These are phyloP conservation scores for Quercus engelmannii DNA, from an alignment of 306 rosid genomes.

Conservation along the genomic window DNA sequence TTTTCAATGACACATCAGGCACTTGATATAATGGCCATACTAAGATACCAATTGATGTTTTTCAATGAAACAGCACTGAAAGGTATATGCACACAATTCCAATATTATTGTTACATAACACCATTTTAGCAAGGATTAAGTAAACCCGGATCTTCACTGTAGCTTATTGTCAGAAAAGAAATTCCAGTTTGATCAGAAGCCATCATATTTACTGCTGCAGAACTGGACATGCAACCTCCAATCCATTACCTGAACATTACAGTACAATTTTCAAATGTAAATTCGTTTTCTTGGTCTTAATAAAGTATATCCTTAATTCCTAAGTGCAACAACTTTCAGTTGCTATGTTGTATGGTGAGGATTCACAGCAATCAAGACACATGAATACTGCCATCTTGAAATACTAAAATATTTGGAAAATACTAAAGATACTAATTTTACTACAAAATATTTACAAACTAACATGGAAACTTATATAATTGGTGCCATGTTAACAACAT, in stretches of 20 bases:
- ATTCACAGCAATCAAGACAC: background rate
- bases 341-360: background rate
- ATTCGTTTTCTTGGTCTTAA: background rate
- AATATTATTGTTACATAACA: background rate
- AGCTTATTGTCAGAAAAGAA: background rate
- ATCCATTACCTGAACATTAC: constrained; percentile 63
- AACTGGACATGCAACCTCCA: constrained; percentile 61
- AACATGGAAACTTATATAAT: too few relatives aligned
- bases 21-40: background rate
- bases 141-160: background rate
- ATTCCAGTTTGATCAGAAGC: background rate
- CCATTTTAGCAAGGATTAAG: background rate
- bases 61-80: background rate
- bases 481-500: too few relatives aligned
- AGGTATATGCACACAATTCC: background rate
- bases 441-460: too few relatives aligned
- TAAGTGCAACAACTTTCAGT: too few relatives aligned
- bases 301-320: too few relatives aligned
- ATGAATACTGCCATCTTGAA: background rate
- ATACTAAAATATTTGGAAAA: background rate
- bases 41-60: background rate
- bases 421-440: too few relatives aligned
- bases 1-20: background rate
- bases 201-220: background rate
- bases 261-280: background rate